Percentiles rank a stretch among this genome's conserved stretches.
These are phyloP conservation scores for Diversispora epigaea DNA, from an alignment of 192 early-diverging fungal species.

Conservation along the genomic window DNA sequence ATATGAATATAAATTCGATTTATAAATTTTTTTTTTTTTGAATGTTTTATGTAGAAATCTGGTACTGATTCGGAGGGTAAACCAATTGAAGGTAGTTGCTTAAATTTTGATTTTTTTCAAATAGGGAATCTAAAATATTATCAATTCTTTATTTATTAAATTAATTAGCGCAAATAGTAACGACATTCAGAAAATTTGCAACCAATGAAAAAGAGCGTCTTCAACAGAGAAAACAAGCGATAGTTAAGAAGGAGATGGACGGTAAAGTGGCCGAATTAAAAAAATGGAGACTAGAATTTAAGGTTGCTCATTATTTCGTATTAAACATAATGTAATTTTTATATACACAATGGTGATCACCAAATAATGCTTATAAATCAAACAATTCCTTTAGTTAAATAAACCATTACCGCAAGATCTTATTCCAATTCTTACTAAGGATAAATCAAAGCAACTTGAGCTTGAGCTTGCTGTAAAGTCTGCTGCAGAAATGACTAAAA, in stretches of 20 bases:
- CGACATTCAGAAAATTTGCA: constrained; percentile 63
- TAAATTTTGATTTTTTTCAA: background rate
- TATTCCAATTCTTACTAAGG: constrained; percentile 69
- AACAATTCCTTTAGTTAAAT: constrained; percentile 55
- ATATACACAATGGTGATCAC: background rate
- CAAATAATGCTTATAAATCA: background rate
- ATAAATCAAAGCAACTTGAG: constrained; percentile 33
- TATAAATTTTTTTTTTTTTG: no score
- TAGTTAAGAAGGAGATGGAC: constrained; percentile 73
- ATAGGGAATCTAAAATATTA: background rate
- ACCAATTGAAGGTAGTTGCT: constrained; percentile 23
- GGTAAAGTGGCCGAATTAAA: constrained; percentile 75
- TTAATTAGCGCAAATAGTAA: constrained; percentile 53
- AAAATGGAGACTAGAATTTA: constrained; percentile 77
- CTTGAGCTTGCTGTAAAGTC: constrained; percentile 15
- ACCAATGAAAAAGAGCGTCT: constrained; percentile 76
- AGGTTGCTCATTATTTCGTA: constrained; percentile 38
- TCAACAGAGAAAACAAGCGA: constrained; percentile 68
- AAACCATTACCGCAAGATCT: constrained; percentile 82
- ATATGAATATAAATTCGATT: background rate
- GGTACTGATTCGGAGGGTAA: constrained; percentile 25
- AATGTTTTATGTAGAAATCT: constrained; percentile 10
- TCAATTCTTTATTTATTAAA: background rate
- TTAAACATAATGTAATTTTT: background rate
- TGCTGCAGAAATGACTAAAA: background rate